Conservation (phyloP, 148 eudicot genomes). For the Rhododendron simsii region DNA sequence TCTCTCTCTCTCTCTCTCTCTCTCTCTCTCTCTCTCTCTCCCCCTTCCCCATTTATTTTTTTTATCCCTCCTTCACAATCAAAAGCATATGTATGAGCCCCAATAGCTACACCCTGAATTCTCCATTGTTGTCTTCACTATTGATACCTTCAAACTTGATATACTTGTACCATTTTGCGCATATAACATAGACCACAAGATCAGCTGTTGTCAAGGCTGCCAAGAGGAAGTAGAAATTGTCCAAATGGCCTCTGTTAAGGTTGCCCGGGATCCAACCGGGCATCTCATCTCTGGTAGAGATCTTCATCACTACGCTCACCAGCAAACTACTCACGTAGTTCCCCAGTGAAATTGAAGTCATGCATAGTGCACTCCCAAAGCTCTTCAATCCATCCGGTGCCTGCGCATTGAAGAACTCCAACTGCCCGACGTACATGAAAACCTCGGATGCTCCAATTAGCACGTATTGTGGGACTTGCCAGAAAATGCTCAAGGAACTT, state of each 20-base stretch:
- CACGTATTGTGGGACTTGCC: slow-evolving; percentile 72
- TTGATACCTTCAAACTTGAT: slow-evolving; percentile 29
- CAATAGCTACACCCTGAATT: background rate
- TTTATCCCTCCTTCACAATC: background rate
- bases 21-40: background rate
- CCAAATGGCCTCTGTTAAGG: slow-evolving; percentile 61
- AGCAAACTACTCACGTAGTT: slow-evolving; percentile 62
- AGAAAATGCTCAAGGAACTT: slow-evolving; percentile 53
- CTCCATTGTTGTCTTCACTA: background rate
- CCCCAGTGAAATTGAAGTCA: slow-evolving; percentile 65
- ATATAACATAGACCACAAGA: slow-evolving; percentile 37
- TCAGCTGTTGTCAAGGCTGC: slow-evolving; percentile 47
- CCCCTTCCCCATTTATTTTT: background rate
- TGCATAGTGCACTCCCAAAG: slow-evolving; percentile 72
- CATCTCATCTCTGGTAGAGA: slow-evolving; percentile 34
- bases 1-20: too few relatives aligned
- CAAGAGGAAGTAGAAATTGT: slow-evolving; percentile 51
- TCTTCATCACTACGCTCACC: slow-evolving; percentile 50
- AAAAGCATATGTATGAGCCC: background rate
- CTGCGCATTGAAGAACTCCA: slow-evolving; percentile 67
- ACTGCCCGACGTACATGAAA: slow-evolving; percentile 73
- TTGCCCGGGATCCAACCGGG: slow-evolving; percentile 73
- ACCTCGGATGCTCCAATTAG: slow-evolving; percentile 72
- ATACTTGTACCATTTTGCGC: slow-evolving; percentile 54
- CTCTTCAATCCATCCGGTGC: slow-evolving; percentile 68